These are phyloP conservation scores for Fraxinus anomala DNA, from an alignment of 257 asterid genomes.

Conservation along the genomic window DNA sequence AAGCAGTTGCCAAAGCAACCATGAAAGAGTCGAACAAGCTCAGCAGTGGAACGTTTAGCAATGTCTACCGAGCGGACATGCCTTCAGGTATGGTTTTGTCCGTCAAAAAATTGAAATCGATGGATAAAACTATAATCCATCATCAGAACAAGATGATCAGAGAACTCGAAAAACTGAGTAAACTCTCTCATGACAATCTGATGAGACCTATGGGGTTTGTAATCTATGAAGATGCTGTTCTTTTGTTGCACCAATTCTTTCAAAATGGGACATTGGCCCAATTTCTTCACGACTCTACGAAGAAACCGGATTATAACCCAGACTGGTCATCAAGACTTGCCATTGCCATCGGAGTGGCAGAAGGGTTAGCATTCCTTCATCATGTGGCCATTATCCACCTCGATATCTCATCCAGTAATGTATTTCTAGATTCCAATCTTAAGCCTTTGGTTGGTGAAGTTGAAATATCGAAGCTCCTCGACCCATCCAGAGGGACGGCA, in stretches of 20 bases:
- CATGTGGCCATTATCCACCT: constrained; percentile 88
- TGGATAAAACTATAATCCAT: constrained; percentile 72
- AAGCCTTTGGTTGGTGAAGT: constrained; percentile 86
- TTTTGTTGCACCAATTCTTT: constrained; percentile 64
- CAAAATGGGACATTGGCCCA: constrained; percentile 72
- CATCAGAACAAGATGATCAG: constrained; percentile 85
- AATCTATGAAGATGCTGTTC: constrained; percentile 73
- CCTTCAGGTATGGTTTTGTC: constrained; percentile 88
- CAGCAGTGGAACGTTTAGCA: constrained; percentile 78
- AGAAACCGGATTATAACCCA: constrained; percentile 56
- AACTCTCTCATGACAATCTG: constrained; percentile 76
- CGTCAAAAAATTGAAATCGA: constrained; percentile 68
- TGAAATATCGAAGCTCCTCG: constrained; percentile 91
- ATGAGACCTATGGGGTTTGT: constrained; percentile 82
- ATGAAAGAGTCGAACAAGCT: constrained; percentile 73
- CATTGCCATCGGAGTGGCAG: constrained; percentile 89
- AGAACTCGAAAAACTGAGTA: constrained; percentile 87
- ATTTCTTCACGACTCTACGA: constrained; percentile 59
- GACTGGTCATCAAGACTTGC: constrained; percentile 87
- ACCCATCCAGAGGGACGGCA: constrained; percentile 92
- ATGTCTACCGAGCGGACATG: constrained; percentile 88
- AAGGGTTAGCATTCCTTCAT: constrained; percentile 89
- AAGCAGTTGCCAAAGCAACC: constrained; percentile 74
- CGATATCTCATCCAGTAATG: constrained; percentile 87
- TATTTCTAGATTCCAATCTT: constrained; percentile 71